Evolutionary conservation across 2,329 filamentous ascomycete species (phyloP), one percentile per base, ranked within the genome.

Genomic region (Fusarium paranaense): DNA sequence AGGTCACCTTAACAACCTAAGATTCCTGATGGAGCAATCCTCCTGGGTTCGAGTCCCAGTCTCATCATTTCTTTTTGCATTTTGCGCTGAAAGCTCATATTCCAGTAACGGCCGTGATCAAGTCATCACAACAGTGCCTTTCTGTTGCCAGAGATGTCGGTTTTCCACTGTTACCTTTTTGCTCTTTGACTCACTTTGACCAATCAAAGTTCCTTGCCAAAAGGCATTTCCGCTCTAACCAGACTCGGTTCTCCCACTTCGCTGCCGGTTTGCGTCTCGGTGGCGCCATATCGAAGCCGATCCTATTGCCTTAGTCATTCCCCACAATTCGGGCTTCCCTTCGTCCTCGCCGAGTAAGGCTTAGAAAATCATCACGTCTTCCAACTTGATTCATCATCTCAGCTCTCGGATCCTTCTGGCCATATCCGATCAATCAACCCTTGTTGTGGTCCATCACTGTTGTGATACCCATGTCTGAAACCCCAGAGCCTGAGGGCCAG

Each of bases 11-110:
- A 76, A 76, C 72, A 76, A 58, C 66, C 22, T 47, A 47, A 54
- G 40, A 60, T 73, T 81, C 79, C 78, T 81, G 78, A 67, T 80
- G 79, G 79, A 80, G 79, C 77, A 80, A 80, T 80, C 79, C 79
- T 80, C 79, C 79, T 80, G 79, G 79, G 79, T 81, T 81, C 79
- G 76, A 81, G 79, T 81, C 79, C 79, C 78, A 79, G 78, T 81
- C 79, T 79, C 74, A 77, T 81, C 78, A 78, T 27, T 54, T 32
- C 42, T 60, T 69, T 71, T 73, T 64, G 27, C n/a, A 3, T 14
- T 54, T 50, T 65, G 58, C 30, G 57, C 7, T 32, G 38, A 40
- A 32, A 47, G 20, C 2, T 13, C 27, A 20, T 32, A 27, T 52
- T 25, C 22, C 14, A 25, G 2, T 3, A 18, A 2, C 5, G 1